Evolutionary conservation across 192 early-diverging fungal species (phyloP), one percentile per base, ranked within the genome.

Genomic region (Coemansia sp.): DNA sequence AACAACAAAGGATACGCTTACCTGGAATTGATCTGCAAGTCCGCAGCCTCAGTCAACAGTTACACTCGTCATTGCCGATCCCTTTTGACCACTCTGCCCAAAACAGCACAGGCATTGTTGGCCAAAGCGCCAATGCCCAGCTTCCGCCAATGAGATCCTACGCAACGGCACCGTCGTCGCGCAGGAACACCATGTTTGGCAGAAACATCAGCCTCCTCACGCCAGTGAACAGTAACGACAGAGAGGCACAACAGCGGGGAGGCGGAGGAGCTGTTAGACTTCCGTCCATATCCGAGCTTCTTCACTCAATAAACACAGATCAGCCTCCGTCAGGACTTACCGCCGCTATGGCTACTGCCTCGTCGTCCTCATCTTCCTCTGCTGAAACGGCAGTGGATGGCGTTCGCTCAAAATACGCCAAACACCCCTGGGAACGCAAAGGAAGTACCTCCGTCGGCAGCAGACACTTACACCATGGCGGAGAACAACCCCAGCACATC

Each of bases 231-330:
- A 2, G 3, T 29, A 29, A 20, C 46, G 5, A 13, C 2, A 10
- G 17, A 40, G 38, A 34, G 48, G 43, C 22, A 49, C 23, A 61
- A 54, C 17, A 4, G 41, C 52, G 25, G 53, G 34, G 15, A 36
- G 61, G 7, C 25, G 41, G 15, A 46, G 53, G 7, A 52, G 22
- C 20, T 11, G 42, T 74, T 34, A 62, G 43, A 29, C 66, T 80
- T 36, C 77, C 77, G 25, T 60, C 77, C 3, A 69, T 80, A n/a
- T 71, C 77, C 0, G 77, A 80, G 59, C 62, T 80, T 14, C 35
- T 80, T 20, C 49, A 29, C 22, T 58, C 68, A 11, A 58, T 70
- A 22, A 54, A 67, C 32, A 45, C 25, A 14, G 54, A 58, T 5
- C 19, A 13, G 34, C 59, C 57, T 14, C 48, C 42, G 35, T 45